Base-by-base conservation (phyloP, 2,329 filamentous ascomycete genomes). In the Nothomitra cinnamomea region DNA sequence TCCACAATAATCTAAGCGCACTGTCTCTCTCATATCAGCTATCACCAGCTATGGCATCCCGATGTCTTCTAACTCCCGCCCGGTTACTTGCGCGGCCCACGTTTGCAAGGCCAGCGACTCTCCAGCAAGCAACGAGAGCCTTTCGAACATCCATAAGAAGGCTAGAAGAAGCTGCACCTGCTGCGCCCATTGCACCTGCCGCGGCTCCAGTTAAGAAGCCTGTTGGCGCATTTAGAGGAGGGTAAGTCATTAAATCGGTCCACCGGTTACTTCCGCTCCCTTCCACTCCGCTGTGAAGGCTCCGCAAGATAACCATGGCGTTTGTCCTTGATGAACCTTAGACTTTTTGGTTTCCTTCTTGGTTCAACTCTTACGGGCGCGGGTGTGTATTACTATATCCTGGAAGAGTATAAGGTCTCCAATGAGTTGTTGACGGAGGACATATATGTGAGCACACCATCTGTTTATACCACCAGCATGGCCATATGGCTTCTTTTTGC, bases 401-500 rank as follows among this genome's bases (percentile, higher is more conserved):
- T 96, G 61, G 81, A 90, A 66, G 89, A 96, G 69, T 96, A 95
- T 74, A 87, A 88, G 71, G 76, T 88, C 43, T 86, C 87, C 61
- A 96, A 95, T 72, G 86, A 94, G 70, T 77, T 95, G 64, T 73
- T 96, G 69, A 90, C 83, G 57, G 88, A 95, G 70, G 90, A 96
- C 70, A 95, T 96, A 67, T 90, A 90, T 70, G 90, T 95, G 78
- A 69, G 87, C 83, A 60, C 64, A 10, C 24, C 7, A 7, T 22
- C 60, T 69, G 63, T 65, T 67, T 69, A 12, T 53, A 45, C 47
- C 45, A 22, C 19, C 42, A 22, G 42, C 5, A 12, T 3, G 42
- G 15, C 19, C 17, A 15, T 28, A 32, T 50, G 25, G 13, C 25
- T 15, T 52, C 50, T 54, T 59, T 70, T 62, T 68, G 62, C 36